phyloP scores from a whole-genome alignment of 129 eudicot genomes.

The Gnaphalium uliginosum region DNA sequence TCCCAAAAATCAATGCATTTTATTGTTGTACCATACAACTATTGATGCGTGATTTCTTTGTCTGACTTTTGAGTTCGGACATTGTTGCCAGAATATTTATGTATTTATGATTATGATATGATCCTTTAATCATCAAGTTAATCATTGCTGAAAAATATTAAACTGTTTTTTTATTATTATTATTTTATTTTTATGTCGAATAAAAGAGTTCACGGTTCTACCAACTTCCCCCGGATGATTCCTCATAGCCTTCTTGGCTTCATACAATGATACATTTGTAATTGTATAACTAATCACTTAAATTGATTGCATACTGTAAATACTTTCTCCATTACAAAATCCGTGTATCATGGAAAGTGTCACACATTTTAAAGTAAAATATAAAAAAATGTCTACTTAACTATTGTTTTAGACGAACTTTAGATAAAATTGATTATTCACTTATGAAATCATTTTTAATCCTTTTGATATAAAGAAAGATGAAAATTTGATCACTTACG shows the following conservation, averaged over 20 bases:
- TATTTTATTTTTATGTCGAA: conserved; percentile 10
- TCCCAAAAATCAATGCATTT: conserved; percentile 6
- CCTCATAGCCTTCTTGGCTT: conserved; percentile 23
- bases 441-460: no score
- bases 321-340: no score
- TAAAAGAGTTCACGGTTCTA: conserved; percentile 27
- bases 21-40: conserved; percentile 19
- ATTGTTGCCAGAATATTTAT: conserved; percentile 34
- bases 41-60: conserved; percentile 16
- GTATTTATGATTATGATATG: background rate
- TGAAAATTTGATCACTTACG: no score
- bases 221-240: conserved; percentile 51
- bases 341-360: no score
- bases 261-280: background rate
- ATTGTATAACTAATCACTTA: no score
- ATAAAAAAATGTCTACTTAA: no score
- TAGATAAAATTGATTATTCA: no score
- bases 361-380: no score
- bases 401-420: no score
- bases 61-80: conserved; percentile 25
- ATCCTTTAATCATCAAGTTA: conserved; percentile 38
- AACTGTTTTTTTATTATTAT: conserved; percentile 9
- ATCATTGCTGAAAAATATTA: conserved; percentile 30
- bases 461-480: no score
- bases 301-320: no score